phyloP scores from a whole-genome alignment of 768 basidiomycete species.

The Pulveroboletus sp. region DNA sequence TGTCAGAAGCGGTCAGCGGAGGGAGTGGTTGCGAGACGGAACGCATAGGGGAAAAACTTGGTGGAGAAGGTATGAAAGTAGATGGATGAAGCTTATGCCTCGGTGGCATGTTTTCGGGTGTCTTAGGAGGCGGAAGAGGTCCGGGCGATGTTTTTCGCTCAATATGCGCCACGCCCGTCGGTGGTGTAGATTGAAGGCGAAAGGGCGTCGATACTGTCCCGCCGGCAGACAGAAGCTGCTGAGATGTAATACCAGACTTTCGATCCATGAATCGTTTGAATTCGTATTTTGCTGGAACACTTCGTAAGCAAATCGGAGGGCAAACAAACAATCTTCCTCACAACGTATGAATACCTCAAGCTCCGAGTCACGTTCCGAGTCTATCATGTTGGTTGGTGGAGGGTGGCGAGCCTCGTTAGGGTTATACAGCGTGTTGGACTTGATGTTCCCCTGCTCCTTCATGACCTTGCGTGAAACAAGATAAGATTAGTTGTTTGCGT shows the following conservation, averaged over 20 bases:
- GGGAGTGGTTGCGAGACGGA: constrained; percentile 38
- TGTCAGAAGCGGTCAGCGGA: constrained; percentile 10
- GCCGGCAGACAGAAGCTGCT: constrained; percentile 40
- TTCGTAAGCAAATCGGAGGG: background rate
- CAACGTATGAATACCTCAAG: constrained; percentile 88
- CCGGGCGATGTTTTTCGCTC: constrained; percentile 21
- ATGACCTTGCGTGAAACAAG: constrained; percentile 51
- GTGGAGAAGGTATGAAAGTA: constrained; percentile 10
- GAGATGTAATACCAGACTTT: constrained; percentile 31
- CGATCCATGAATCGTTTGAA: constrained; percentile 63
- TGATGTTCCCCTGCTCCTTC: constrained; percentile 75
- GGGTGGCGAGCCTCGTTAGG: constrained; percentile 80
- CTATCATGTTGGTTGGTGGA: constrained; percentile 75
- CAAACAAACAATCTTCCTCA: constrained; percentile 32
- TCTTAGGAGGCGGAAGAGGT: constrained; percentile 28
- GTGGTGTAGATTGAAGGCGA: constrained; percentile 15
- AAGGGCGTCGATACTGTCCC: constrained; percentile 33
- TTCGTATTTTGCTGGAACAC: constrained; percentile 71
- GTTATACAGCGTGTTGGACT: constrained; percentile 76
- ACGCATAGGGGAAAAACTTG: constrained; percentile 20
- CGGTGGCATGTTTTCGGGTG: constrained; percentile 23
- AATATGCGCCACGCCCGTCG: constrained; percentile 5
- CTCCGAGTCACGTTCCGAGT: constrained; percentile 81
- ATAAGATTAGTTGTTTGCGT: constrained; percentile 9
- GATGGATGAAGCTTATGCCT: constrained; percentile 18